These are phyloP conservation scores for Bromus sterilis DNA, from an alignment of 176 grass and related monocot species.

Conservation along the genomic window DNA sequence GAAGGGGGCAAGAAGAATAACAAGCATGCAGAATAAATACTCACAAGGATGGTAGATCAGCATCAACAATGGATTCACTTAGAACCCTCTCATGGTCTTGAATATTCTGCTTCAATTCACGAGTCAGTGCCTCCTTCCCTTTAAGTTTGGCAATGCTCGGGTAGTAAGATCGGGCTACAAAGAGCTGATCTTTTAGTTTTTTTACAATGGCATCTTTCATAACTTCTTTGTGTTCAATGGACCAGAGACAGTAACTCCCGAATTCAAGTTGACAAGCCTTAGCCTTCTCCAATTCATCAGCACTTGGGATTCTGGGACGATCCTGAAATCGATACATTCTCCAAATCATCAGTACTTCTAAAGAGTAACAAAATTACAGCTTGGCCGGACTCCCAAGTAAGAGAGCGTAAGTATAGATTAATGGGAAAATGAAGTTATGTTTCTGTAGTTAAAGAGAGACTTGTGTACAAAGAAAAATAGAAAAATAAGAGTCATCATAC, in stretches of 20 bases:
- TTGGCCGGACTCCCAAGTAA: slow-evolving; percentile 2
- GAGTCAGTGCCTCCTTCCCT: slow-evolving; percentile 61
- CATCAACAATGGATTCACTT: slow-evolving; percentile 90
- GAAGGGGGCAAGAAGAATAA: neutral
- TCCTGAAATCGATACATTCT: slow-evolving; percentile 32
- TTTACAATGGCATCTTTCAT: slow-evolving; percentile 79
- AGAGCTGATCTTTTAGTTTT: slow-evolving; percentile 90
- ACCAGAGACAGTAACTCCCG: slow-evolving; percentile 97
- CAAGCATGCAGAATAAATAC: slow-evolving; percentile 26
- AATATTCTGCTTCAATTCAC: slow-evolving; percentile 90
- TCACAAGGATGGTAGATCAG: slow-evolving; percentile 86
- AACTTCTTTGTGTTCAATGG: slow-evolving; percentile 83
- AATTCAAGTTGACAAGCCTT: slow-evolving; percentile 90
- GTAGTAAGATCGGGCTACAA: slow-evolving; percentile 87
- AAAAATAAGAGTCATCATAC: slow-evolving; percentile 46
- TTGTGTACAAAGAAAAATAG: neutral
- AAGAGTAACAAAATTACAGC: neutral
- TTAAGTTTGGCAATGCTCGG: slow-evolving; percentile 88
- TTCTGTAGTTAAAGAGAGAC: neutral
- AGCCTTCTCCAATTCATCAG: slow-evolving; percentile 66
- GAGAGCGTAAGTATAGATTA: neutral
- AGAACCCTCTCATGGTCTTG: slow-evolving; percentile 93
- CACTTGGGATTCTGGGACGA: slow-evolving; percentile 41
- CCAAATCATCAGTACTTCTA: slow-evolving; percentile 9
- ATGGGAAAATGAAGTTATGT: slow-evolving; percentile 2